phyloP scores from a whole-genome alignment of 1,139 yeast genomes.

The Zygosaccharomyces pseudobailii region DNA sequence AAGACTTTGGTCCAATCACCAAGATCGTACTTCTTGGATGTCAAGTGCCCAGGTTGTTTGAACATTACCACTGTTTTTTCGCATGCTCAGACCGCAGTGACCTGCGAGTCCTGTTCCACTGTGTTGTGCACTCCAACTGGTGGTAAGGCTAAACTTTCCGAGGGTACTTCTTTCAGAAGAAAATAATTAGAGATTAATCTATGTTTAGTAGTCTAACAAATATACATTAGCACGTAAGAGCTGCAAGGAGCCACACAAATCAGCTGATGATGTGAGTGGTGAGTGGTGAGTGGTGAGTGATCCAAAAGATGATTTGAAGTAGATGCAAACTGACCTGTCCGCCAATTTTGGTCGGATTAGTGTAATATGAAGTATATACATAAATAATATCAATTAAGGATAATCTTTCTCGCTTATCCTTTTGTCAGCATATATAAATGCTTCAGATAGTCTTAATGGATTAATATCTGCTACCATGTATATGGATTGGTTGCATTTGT shows the following conservation, averaged over 20 bases:
- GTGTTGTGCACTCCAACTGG: slow-evolving; percentile 99
- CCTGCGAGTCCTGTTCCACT: slow-evolving; percentile 98
- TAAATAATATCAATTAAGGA: too few species aligned
- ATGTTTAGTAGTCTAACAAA: slow-evolving; percentile 6
- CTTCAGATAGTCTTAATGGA: not conserved
- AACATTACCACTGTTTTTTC: slow-evolving; percentile 99
- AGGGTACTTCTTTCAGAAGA: slow-evolving; percentile 99
- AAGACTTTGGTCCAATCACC: slow-evolving; percentile 97
- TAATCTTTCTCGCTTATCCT: too few species aligned
- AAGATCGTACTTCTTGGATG: slow-evolving; percentile 99
- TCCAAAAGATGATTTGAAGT: too few species aligned
- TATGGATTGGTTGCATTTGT: too few species aligned
- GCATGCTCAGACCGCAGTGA: slow-evolving; percentile 99
- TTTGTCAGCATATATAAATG: not conserved
- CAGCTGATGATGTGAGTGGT: not conserved
- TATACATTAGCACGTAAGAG: slow-evolving; percentile 5
- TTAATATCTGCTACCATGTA: too few species aligned
- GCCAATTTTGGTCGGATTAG: not conserved
- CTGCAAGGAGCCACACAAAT: not conserved
- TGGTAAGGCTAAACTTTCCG: slow-evolving; percentile 99
- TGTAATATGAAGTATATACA: not conserved
- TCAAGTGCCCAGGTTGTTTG: slow-evolving; percentile 98
- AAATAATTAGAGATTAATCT: slow-evolving; percentile 51
- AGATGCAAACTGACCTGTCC: too few species aligned
- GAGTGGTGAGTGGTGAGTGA: not conserved